Conservation (phyloP, 2,329 filamentous ascomycete genomes). For the Penicillium italicum region DNA sequence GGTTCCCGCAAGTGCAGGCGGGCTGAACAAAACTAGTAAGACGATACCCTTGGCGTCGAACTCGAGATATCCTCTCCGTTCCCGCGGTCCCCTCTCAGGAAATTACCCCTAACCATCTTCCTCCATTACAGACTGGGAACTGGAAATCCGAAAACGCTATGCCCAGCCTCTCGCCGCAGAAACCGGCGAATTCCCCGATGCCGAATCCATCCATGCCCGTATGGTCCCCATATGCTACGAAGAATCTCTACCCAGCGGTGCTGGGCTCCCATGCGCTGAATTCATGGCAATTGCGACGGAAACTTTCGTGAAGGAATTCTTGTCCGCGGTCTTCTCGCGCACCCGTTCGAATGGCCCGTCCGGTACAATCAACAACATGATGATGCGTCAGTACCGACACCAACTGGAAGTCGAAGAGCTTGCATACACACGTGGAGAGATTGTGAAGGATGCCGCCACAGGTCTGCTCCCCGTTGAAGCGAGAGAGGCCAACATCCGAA, state of each 20-base stretch:
- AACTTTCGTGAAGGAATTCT: constrained; percentile 60
- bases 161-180: constrained; percentile 59
- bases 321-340: constrained; percentile 54
- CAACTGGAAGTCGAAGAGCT: constrained; percentile 75
- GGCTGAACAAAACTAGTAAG: constrained; percentile 75
- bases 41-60: constrained; percentile 11
- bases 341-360: constrained; percentile 58
- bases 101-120: constrained; percentile 15
- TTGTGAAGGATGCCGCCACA: constrained; percentile 65
- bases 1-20: constrained; percentile 65
- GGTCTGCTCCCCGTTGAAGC: constrained; percentile 78
- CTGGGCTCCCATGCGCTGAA: constrained; percentile 53
- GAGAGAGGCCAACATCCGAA: constrained; percentile 67
- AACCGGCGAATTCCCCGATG: constrained; percentile 61
- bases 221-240: constrained; percentile 66
- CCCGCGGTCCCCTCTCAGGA: neutral
- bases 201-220: constrained; percentile 54
- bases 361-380: constrained; percentile 66
- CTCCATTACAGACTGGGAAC: constrained; percentile 53
- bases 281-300: constrained; percentile 61
- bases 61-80: constrained; percentile 5
- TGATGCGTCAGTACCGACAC: constrained; percentile 72
- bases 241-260: constrained; percentile 56
- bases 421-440: constrained; percentile 66
- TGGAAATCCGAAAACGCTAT: constrained; percentile 64